A percentile compares a stretch with the other conserved stretches of the same genome.
Evolutionary conservation across 139 green algal genomes (phyloP).

Genomic region (Volvox reticuliferus): DNA sequence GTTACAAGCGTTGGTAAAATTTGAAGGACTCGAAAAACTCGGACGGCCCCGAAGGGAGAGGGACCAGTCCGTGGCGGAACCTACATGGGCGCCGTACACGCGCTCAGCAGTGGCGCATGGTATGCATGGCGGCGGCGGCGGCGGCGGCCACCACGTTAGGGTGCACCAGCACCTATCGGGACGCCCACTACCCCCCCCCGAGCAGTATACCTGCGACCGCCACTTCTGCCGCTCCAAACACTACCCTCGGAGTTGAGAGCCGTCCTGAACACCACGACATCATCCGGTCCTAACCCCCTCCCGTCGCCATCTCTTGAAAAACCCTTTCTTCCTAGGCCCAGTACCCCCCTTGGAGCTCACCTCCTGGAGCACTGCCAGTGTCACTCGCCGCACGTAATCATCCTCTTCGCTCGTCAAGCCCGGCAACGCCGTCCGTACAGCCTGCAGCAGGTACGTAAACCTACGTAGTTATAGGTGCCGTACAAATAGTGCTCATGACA

Average conservation of each 20-base stretch:
- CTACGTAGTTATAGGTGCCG: background rate
- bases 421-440: background rate
- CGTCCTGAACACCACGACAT: no score
- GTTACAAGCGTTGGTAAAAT: no score
- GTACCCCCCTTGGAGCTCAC: background rate
- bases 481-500: background rate
- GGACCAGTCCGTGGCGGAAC: background rate
- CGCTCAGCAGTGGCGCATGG: background rate
- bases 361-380: slow-evolving; percentile 20
- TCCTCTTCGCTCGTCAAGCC: background rate
- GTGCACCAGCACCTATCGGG: background rate
- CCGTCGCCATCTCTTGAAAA: no score
- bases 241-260: no score
- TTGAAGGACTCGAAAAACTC: no score
- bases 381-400: slow-evolving; percentile 4
- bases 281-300: no score
- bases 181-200: no score
- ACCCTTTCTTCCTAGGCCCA: no score
- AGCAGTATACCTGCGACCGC: no score
- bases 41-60: background rate
- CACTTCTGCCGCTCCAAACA: no score
- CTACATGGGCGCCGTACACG: background rate
- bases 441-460: background rate
- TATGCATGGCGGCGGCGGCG: background rate
- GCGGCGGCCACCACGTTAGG: background rate